phyloP scores from a whole-genome alignment of 805 yeast genomes.

The Pichia exigua region DNA sequence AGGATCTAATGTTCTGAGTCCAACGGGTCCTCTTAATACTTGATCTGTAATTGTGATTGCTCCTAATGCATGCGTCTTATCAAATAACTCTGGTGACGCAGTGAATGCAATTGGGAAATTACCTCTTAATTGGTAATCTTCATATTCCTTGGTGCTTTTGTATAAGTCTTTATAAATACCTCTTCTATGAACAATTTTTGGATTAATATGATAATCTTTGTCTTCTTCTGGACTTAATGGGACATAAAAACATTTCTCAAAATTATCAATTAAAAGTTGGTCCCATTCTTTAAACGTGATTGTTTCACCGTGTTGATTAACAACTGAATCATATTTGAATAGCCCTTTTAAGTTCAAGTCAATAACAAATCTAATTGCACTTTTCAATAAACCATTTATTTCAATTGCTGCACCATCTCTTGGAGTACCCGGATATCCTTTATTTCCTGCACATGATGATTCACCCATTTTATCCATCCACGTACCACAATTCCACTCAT shows the following conservation, averaged over 20 bases:
- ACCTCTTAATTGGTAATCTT: constrained; percentile 89
- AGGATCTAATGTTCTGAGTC: constrained; percentile 90
- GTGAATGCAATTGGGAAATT: constrained; percentile 88
- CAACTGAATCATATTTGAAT: constrained; percentile 53
- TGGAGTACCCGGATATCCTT: constrained; percentile 96
- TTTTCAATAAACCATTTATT: constrained; percentile 80
- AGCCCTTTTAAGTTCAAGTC: constrained; percentile 44
- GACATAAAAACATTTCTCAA: constrained; percentile 72
- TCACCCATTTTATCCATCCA: constrained; percentile 99
- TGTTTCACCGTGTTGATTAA: constrained; percentile 46
- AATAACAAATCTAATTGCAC: constrained; percentile 73
- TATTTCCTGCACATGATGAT: constrained; percentile 69
- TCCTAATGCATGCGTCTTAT: constrained; percentile 46
- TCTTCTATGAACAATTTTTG: constrained; percentile 68
- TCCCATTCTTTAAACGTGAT: constrained; percentile 70
- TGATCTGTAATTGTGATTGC: constrained; percentile 69
- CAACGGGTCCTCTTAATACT: constrained; percentile 77
- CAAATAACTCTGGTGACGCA: constrained; percentile 92
- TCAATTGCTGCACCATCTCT: constrained; percentile 96
- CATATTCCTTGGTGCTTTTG: constrained; percentile 76
- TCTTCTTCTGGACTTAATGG: constrained; percentile 65
- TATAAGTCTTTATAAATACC: constrained; percentile 90
- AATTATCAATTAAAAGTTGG: constrained; percentile 53
- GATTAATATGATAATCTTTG: constrained; percentile 49
- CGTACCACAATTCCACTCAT: constrained; percentile 90